These are phyloP conservation scores for Pachysandra terminalis DNA, from an alignment of 164 flowering plant genomes.

Conservation along the genomic window DNA sequence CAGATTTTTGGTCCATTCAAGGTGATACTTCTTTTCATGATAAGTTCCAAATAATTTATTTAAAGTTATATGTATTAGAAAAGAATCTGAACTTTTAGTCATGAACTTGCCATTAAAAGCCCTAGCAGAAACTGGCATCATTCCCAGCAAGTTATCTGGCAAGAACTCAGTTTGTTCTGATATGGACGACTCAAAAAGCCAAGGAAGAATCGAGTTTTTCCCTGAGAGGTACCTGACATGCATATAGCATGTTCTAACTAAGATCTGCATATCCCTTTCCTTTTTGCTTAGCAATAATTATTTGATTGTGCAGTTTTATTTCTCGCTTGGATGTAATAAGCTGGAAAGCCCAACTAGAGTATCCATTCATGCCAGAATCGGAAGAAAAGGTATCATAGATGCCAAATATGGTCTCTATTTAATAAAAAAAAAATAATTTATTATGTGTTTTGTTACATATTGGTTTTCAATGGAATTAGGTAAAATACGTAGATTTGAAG, in stretches of 20 bases:
- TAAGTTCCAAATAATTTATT: background rate
- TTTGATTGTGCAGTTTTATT: conserved; percentile 43
- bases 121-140: conserved; percentile 85
- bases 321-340: conserved; percentile 68
- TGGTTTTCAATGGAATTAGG: background rate
- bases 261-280: background rate
- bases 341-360: conserved; percentile 85
- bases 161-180: conserved; percentile 18
- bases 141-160: conserved; percentile 63
- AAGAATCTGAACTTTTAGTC: conserved; percentile 10
- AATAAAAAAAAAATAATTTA: too few relatives aligned
- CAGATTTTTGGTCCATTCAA: conserved; percentile 72
- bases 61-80: background rate
- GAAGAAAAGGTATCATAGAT: conserved; percentile 48
- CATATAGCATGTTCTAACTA: background rate
- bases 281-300: background rate
- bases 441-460: too few relatives aligned
- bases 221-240: conserved; percentile 65
- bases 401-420: conserved; percentile 6
- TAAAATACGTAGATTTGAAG: conserved; percentile 4
- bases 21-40: conserved; percentile 33
- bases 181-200: conserved; percentile 19
- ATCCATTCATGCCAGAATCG: conserved; percentile 38
- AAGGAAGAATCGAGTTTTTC: conserved; percentile 34
- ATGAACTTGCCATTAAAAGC: conserved; percentile 33